Evolutionary conservation across 139 green algal species (phyloP).

Genomic region (Coccomyxa sp.): DNA sequence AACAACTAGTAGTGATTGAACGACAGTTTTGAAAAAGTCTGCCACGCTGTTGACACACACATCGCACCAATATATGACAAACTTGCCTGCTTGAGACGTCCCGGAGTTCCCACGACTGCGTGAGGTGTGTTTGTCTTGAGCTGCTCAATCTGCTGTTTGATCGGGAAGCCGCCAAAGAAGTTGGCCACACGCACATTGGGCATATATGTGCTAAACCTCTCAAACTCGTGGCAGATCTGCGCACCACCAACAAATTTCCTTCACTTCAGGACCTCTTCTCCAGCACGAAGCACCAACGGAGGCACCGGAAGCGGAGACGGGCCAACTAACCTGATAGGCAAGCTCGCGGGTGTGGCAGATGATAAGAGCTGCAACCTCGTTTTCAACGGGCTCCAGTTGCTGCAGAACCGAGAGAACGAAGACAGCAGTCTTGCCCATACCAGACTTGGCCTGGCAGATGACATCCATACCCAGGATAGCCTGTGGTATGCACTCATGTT

Average conservation of each 20-base stretch:
- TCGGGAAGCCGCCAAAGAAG: conserved; percentile 92
- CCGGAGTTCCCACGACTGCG: conserved; percentile 95
- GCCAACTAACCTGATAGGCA: conserved; percentile 78
- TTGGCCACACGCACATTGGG: conserved; percentile 82
- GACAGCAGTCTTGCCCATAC: conserved; percentile 99
- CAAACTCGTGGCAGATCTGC: conserved; percentile 98
- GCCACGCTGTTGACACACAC: not conserved
- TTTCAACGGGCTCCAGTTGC: conserved; percentile 77
- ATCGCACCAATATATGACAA: not conserved
- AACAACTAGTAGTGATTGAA: not conserved
- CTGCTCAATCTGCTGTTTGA: conserved; percentile 75
- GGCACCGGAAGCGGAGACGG: not conserved
- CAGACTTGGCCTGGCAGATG: conserved; percentile 98
- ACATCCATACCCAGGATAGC: conserved; percentile 97
- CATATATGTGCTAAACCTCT: conserved; percentile 88
- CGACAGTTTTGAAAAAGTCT: not conserved
- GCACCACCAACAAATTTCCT: not conserved
- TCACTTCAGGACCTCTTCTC: not conserved
- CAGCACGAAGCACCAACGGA: not conserved
- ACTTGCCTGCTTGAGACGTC: conserved; percentile 85
- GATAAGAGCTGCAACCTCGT: conserved; percentile 79
- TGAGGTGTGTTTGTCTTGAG: conserved; percentile 81
- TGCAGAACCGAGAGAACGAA: conserved; percentile 99
- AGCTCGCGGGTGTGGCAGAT: conserved; percentile 99
- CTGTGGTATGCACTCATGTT: conserved; percentile 99